Evolutionary conservation across 2,329 filamentous ascomycete species (phyloP), one percentile per base, ranked within the genome.

Genomic region (Cercospora janseana): DNA sequence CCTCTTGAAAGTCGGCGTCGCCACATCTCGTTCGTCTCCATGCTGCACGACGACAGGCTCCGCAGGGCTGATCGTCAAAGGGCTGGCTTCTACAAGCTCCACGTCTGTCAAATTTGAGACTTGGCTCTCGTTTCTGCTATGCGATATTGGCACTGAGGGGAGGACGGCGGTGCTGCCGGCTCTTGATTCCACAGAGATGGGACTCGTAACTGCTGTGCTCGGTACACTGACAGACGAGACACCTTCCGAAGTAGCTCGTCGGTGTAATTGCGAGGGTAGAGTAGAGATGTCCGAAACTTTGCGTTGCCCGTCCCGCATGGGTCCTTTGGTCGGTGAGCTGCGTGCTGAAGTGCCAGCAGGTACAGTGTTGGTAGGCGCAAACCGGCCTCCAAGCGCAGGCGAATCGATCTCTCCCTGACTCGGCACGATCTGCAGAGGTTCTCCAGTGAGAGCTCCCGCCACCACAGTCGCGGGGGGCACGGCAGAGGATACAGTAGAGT

Each of bases 261-360:
- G 34, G 26, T 40, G 35, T 23, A 40, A 13, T 26, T 47, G 44
- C 32, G 44, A 47, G 2, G 61, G 61, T 21, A 64, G 43, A 41
- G 42, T 55, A n/a, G 57, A 52, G 6, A 60, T 54, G 18, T 61
- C 61, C 26, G 60, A 63, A 21, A 54, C 46, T 23, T 57, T 60
- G 31, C 61, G 59, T 32, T 58, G 46, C 9, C 56, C 51, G 23
- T 54, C 49, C 15, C 58, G 60, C 21, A 46, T 37, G 28, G 28
- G 32, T 7, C 35, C 20, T 15, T 40, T 40, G 12, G 35, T 40
- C 6, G 35, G 35, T 15, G 35, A 40, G 15, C 35, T 40, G 13
- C 35, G 23, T 9, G 24, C 13, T 2, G 16, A 24, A 24, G 44
- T 34, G 9, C 18, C 24, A 28, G 34, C 9, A 35, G 18, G 6